Conservation (phyloP, 2,329 filamentous ascomycete genomes). For the Ophiostoma piceae region DNA sequence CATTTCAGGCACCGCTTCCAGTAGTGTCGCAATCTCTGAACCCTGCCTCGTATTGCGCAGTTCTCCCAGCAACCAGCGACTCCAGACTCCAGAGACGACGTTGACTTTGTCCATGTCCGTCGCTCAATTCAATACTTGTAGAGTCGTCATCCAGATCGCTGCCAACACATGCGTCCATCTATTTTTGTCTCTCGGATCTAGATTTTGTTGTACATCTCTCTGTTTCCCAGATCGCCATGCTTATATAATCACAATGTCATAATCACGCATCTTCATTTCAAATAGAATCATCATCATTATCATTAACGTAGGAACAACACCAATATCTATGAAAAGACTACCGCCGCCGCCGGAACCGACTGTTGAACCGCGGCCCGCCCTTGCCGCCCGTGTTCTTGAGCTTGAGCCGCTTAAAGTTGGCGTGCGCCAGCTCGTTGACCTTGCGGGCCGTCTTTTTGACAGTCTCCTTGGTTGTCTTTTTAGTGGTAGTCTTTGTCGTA, state of each 20-base stretch:
- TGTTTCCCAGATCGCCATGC: not conserved
- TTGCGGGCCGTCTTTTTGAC: slow-evolving; percentile 53
- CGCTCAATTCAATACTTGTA: too few species aligned
- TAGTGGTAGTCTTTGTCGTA: slow-evolving; percentile 15
- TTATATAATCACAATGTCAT: not conserved
- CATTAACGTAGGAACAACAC: not conserved
- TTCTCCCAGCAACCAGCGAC: slow-evolving; percentile 21
- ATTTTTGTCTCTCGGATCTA: too few species aligned
- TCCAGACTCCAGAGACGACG: not conserved
- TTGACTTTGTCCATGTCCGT: not conserved
- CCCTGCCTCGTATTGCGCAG: slow-evolving; percentile 15
- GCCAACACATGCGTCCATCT: too few species aligned
- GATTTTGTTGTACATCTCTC: too few species aligned
- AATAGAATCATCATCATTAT: not conserved
- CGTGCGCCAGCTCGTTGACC: slow-evolving; percentile 57
- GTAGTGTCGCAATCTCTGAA: not conserved
- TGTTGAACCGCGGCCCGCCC: slow-evolving; percentile 53
- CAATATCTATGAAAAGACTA: too few species aligned
- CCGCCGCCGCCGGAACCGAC: slow-evolving; percentile 50
- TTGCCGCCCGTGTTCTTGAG: slow-evolving; percentile 58
- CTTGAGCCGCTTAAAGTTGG: slow-evolving; percentile 63
- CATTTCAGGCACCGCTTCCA: not conserved
- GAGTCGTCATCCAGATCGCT: too few species aligned
- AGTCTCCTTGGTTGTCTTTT: slow-evolving; percentile 35
- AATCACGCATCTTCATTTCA: not conserved